Conservation (phyloP, 306 rosid genomes). For the Vicia villosa region DNA sequence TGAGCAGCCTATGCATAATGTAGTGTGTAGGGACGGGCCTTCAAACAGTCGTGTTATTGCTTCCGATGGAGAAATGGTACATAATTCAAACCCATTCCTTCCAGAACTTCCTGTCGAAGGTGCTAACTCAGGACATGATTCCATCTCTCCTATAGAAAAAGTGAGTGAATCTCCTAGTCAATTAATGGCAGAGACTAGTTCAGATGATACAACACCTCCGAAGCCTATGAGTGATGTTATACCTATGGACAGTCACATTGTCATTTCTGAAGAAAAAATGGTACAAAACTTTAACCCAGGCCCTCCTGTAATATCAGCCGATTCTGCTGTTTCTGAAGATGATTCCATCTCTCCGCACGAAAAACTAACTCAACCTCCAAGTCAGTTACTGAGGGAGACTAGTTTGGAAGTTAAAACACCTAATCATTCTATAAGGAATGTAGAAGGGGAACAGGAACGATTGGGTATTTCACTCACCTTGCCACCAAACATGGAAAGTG, state of each 20-base stretch:
- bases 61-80: slow-evolving; percentile 49
- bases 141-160: slow-evolving; percentile 36
- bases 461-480: slow-evolving; percentile 37
- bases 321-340: slow-evolving; percentile 32
- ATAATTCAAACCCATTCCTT: slow-evolving; percentile 38
- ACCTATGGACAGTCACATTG: slow-evolving; percentile 42
- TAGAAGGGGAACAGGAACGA: slow-evolving; percentile 49
- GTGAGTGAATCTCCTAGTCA: slow-evolving; percentile 44
- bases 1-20: slow-evolving; percentile 35
- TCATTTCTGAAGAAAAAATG: slow-evolving; percentile 48
- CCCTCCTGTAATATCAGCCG: slow-evolving; percentile 37
- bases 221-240: slow-evolving; percentile 30
- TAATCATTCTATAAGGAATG: slow-evolving; percentile 30
- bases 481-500: slow-evolving; percentile 42
- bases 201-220: slow-evolving; percentile 42
- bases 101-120: slow-evolving; percentile 40
- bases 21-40: slow-evolving; percentile 41
- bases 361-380: slow-evolving; percentile 38
- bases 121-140: slow-evolving; percentile 39
- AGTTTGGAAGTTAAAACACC: slow-evolving; percentile 28
- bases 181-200: slow-evolving; percentile 41
- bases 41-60: slow-evolving; percentile 36
- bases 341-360: slow-evolving; percentile 42
- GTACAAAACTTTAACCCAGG: slow-evolving; percentile 39
- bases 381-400: slow-evolving; percentile 41